Evolutionary conservation across 163 green algal genomes (phyloP), one percentile per base, ranked within the genome.

Genomic region (Scenedesmus sp.): DNA sequence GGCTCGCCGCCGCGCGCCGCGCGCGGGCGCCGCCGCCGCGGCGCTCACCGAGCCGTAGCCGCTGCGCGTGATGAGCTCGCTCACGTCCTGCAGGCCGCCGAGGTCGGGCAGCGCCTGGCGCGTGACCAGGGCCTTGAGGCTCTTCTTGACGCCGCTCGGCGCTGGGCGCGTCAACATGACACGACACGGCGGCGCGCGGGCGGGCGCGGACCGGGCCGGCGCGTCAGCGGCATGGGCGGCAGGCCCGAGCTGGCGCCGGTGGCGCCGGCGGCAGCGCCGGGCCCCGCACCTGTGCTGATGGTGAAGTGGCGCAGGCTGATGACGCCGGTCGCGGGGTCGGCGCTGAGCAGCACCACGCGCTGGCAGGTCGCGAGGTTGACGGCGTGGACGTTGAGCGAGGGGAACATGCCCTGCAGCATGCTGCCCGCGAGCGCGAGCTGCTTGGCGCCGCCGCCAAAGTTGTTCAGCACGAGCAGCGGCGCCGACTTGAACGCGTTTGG

Each of bases 381-480:
- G 31, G 78, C 93, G 60, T 90, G 63, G 17, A 99, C 94, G 80
- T 99, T 96, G 86, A 99, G 96, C 63, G 94, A 44, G 0, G 97
- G 97, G 81, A 99, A 99, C 75, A 99, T 88, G 83, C 95, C 96
- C 87, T 98, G 95, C 60, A 98, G 94, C 63, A 96, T 87, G 64
- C 84, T 80, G 14, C 87, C 89, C 10, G 88, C 86, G 13, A 82
- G 64, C 7, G 88, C 86, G 70, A 98, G 86, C 77, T 93, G 91
- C 58, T 97, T 87, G 22, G 70, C 63, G 36, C 74, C 80, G 24
- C 71, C 81, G 13, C 63, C 67, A 76, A 99, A 98, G 78, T 94
- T 94, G 87, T 97, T 97, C 78, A 99, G 89, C 54, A 99, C 96
- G 63, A 99, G 92, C 72, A 99, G 88, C 1, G 96, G 96, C 0